Evolutionary conservation across 495 filamentous ascomycete genomes (phyloP).

Genomic region (Aspergillus heteromorphus): DNA sequence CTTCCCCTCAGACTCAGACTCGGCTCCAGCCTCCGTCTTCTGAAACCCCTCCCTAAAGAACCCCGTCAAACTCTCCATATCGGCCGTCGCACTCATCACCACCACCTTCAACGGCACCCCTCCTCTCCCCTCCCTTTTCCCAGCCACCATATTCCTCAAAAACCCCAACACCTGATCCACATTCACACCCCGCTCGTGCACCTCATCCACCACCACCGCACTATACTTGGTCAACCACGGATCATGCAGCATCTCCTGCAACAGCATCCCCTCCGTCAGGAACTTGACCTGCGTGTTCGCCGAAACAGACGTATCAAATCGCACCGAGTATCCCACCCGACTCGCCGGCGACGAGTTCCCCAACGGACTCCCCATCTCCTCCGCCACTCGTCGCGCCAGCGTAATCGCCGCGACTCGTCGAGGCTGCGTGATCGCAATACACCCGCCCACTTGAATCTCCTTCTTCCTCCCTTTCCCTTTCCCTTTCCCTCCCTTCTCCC

Average conservation of each 20-base stretch:
- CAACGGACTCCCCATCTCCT: slow-evolving; percentile 82
- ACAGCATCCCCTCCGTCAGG: slow-evolving; percentile 92
- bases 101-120: slow-evolving; percentile 78
- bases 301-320: slow-evolving; percentile 79
- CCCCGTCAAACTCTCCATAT: slow-evolving; percentile 66
- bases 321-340: slow-evolving; percentile 85
- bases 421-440: slow-evolving; percentile 94
- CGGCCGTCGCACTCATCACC: slow-evolving; percentile 95
- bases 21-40: slow-evolving; percentile 19
- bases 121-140: slow-evolving; percentile 52
- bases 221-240: slow-evolving; percentile 79
- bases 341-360: slow-evolving; percentile 59
- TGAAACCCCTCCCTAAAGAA: slow-evolving; percentile 61
- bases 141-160: slow-evolving; percentile 64
- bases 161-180: slow-evolving; percentile 90
- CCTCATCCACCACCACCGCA: slow-evolving; percentile 89
- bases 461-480: slow-evolving; percentile 38
- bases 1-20: no score
- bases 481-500: no score
- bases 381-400: slow-evolving; percentile 80
- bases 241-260: slow-evolving; percentile 90
- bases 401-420: slow-evolving; percentile 92
- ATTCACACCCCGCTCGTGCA: slow-evolving; percentile 95
- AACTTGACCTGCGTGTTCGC: slow-evolving; percentile 82
- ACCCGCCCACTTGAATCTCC: slow-evolving; percentile 62